These are phyloP conservation scores for Starmerella floris DNA, from an alignment of 805 yeast species.

Conservation along the genomic window DNA sequence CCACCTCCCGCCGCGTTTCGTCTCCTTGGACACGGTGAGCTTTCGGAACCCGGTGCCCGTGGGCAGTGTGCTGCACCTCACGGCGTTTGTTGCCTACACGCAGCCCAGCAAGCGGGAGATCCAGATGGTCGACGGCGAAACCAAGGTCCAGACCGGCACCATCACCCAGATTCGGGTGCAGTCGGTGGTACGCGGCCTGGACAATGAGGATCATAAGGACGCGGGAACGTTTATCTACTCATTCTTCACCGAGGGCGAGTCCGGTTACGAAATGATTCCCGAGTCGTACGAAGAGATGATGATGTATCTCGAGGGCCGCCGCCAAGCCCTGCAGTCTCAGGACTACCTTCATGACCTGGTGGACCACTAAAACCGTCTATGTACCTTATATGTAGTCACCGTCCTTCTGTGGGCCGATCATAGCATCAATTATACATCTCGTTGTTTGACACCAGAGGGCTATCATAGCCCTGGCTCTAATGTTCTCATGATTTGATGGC, in stretches of 20 bases:
- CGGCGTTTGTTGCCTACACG: slow-evolving; percentile 74
- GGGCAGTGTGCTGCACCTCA: slow-evolving; percentile 74
- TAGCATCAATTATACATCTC: too few relatives aligned
- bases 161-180: slow-evolving; percentile 81
- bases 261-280: slow-evolving; percentile 59
- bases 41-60: slow-evolving; percentile 94
- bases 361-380: slow-evolving; percentile 1
- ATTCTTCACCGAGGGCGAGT: slow-evolving; percentile 46
- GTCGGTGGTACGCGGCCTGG: slow-evolving; percentile 59
- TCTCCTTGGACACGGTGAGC: slow-evolving; percentile 79
- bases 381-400: too few relatives aligned
- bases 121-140: slow-evolving; percentile 31
- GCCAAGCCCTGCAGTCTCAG: slow-evolving; percentile 78
- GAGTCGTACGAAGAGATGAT: slow-evolving; percentile 86
- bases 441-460: too few relatives aligned
- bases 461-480: neutral
- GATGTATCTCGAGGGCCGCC: slow-evolving; percentile 76
- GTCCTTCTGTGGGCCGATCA: neutral
- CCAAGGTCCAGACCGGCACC: slow-evolving; percentile 40
- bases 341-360: slow-evolving; percentile 17
- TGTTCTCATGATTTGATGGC: too few relatives aligned
- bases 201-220: slow-evolving; percentile 45
- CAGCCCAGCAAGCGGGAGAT: slow-evolving; percentile 38
- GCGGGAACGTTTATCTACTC: slow-evolving; percentile 84
- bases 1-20: slow-evolving; percentile 73